Conservation (phyloP, 768 basidiomycete genomes). For the Chlorophyllum brunneum region DNA sequence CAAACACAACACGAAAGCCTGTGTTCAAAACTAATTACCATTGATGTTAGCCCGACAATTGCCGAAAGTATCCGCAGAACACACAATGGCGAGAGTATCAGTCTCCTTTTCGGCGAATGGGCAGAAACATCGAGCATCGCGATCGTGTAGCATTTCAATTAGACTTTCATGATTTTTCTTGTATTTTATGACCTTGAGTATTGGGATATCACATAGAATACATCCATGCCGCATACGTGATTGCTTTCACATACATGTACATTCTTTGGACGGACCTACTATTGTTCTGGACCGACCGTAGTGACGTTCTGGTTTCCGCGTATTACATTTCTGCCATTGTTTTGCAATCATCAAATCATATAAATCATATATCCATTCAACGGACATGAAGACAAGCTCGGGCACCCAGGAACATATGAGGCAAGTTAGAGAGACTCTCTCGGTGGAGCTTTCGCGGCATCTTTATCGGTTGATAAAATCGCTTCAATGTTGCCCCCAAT, state of each 20-base stretch:
- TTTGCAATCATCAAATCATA: background rate
- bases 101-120: slow-evolving; percentile 83
- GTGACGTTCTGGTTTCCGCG: too few relatives aligned
- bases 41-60: slow-evolving; percentile 90
- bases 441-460: slow-evolving; percentile 63
- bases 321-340: too few relatives aligned
- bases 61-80: slow-evolving; percentile 95
- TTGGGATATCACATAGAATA: background rate
- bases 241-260: background rate
- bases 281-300: too few relatives aligned
- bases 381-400: too few relatives aligned
- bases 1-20: slow-evolving; percentile 62
- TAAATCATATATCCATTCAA: too few relatives aligned
- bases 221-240: background rate
- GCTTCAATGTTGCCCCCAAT: slow-evolving; percentile 61
- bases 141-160: slow-evolving; percentile 23
- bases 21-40: slow-evolving; percentile 77
- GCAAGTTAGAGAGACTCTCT: slow-evolving; percentile 15
- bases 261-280: slow-evolving; percentile 2
- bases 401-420: too few relatives aligned
- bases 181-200: slow-evolving; percentile 8
- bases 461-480: slow-evolving; percentile 55
- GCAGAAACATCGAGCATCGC: slow-evolving; percentile 46
- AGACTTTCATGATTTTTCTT: background rate
- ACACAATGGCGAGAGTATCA: slow-evolving; percentile 92